A percentile compares a stretch with the other conserved stretches of the same genome.
Conservation (phyloP, 495 filamentous ascomycete genomes). For the Staphylotrichum tortipilum region DNA sequence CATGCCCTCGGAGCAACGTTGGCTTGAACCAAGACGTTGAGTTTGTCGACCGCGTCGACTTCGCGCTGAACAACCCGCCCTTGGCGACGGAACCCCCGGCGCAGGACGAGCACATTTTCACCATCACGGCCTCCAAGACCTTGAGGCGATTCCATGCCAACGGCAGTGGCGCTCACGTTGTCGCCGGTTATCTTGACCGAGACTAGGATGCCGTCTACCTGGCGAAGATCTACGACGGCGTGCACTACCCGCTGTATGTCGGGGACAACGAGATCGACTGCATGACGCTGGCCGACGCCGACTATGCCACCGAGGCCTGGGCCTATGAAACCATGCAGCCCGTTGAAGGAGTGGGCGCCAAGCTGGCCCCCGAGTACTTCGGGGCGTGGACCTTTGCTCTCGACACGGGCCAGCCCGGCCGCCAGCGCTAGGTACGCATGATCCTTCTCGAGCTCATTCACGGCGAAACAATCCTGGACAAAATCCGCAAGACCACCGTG, state of each 20-base stretch:
- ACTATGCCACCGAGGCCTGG: neutral
- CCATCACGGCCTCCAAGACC: conserved; percentile 1
- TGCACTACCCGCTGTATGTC: neutral
- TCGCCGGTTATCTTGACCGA: neutral
- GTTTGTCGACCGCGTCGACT: neutral
- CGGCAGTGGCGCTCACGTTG: neutral
- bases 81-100: neutral
- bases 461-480: neutral
- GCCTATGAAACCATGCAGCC: conserved; percentile 3
- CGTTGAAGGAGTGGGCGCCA: neutral
- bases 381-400: conserved; percentile 1
- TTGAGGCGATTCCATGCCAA: neutral
- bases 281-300: conserved; percentile 1
- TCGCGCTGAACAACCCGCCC: neutral
- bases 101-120: neutral
- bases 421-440: conserved; percentile 4
- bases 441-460: neutral
- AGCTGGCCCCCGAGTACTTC: neutral
- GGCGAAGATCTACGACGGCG: conserved; percentile 2
- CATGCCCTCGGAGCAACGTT: neutral
- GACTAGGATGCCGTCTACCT: neutral
- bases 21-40: neutral
- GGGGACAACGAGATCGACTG: neutral
- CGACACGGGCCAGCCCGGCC: neutral
- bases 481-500: neutral